A percentile compares a stretch with the other conserved stretches of the same genome.
These are phyloP conservation scores for Silene vulgaris DNA, from an alignment of 179 eudicot species.

Conservation along the genomic window DNA sequence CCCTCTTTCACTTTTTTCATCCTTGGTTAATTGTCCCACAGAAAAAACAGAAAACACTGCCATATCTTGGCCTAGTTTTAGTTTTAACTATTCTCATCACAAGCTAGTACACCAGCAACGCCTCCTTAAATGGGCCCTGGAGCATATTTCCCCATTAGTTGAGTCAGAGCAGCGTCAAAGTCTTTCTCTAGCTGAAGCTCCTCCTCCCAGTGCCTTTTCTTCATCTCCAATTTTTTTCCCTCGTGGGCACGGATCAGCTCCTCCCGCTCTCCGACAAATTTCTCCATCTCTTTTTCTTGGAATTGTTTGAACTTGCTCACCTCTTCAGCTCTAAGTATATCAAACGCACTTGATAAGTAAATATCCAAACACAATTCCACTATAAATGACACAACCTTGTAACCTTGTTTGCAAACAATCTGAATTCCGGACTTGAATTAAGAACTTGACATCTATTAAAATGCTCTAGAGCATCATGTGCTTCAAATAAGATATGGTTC, in stretches of 20 bases:
- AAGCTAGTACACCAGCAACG: slow-evolving; percentile 4
- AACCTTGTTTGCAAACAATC: background rate
- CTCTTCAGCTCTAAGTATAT: slow-evolving; percentile 40
- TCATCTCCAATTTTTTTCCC: slow-evolving; percentile 39
- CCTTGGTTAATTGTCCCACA: background rate
- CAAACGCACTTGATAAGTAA: background rate
- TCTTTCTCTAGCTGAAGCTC: slow-evolving; percentile 44
- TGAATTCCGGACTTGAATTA: background rate
- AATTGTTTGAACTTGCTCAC: slow-evolving; percentile 32
- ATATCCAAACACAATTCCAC: background rate
- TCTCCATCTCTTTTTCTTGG: slow-evolving; percentile 51
- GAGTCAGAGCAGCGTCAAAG: slow-evolving; percentile 36
- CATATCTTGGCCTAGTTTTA: background rate
- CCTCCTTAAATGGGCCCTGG: slow-evolving; percentile 25
- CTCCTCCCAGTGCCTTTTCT: slow-evolving; percentile 43
- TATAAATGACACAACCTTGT: background rate
- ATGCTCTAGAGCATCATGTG: background rate
- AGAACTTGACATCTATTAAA: background rate
- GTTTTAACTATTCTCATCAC: background rate
- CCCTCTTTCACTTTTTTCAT: background rate
- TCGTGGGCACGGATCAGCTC: slow-evolving; percentile 34
- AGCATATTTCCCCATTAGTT: slow-evolving; percentile 51
- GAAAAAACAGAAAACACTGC: background rate
- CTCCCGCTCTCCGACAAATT: slow-evolving; percentile 46
- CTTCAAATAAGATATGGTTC: background rate